These are phyloP conservation scores for Daldinia sp. DNA, from an alignment of 2,329 filamentous ascomycete species.

Conservation along the genomic window DNA sequence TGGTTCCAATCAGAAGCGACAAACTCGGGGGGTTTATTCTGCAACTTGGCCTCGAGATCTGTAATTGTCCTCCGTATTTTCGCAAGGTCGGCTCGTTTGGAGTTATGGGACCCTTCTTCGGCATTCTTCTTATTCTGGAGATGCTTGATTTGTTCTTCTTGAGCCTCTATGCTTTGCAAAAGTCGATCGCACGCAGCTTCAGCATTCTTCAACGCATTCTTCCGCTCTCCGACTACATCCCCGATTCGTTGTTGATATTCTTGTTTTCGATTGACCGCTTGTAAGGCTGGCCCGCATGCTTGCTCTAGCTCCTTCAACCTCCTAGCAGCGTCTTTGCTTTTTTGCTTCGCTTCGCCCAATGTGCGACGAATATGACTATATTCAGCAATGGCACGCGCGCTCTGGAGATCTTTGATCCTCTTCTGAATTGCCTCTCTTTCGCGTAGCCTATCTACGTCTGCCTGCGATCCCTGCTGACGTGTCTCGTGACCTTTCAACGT, in stretches of 20 bases:
- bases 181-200: slow-evolving; percentile 61
- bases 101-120: slow-evolving; percentile 58
- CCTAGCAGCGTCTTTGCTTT: slow-evolving; percentile 61
- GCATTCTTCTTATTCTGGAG: slow-evolving; percentile 58
- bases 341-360: slow-evolving; percentile 61
- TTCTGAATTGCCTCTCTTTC: slow-evolving; percentile 75
- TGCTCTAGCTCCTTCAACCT: slow-evolving; percentile 68
- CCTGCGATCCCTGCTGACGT: slow-evolving; percentile 77
- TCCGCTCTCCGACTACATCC: slow-evolving; percentile 62
- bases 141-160: slow-evolving; percentile 55
- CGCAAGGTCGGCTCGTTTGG: slow-evolving; percentile 52
- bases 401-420: slow-evolving; percentile 70
- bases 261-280: slow-evolving; percentile 74
- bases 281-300: slow-evolving; percentile 70
- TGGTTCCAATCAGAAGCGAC: slow-evolving; percentile 75
- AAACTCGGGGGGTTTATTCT: slow-evolving; percentile 71
- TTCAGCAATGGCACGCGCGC: slow-evolving; percentile 69
- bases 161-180: slow-evolving; percentile 45
- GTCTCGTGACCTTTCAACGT: slow-evolving; percentile 72
- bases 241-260: slow-evolving; percentile 69
- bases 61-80: slow-evolving; percentile 65
- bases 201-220: slow-evolving; percentile 59
- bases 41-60: slow-evolving; percentile 67
- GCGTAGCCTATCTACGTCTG: slow-evolving; percentile 82
- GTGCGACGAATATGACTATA: slow-evolving; percentile 65